Evolutionary conservation across 2,329 filamentous ascomycete species (phyloP), one percentile per base, ranked within the genome.

Genomic region (Byssothecium circinans): DNA sequence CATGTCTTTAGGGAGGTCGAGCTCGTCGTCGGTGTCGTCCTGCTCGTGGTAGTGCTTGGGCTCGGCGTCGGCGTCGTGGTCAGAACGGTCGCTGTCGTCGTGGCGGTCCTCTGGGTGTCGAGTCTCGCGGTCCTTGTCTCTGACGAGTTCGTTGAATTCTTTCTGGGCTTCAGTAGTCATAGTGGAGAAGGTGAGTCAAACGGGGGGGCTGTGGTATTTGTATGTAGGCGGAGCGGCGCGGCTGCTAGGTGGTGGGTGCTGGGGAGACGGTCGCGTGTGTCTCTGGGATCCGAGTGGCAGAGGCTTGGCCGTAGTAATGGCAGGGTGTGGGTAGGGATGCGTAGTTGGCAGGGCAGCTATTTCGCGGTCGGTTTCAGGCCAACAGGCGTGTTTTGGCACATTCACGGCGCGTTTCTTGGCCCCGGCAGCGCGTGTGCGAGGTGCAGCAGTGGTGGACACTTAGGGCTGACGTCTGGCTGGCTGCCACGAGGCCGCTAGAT

Each of bases 71-170:
- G 56, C 71, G 62, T 67, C 63, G 71, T 56, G 75, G 53, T 88
- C 71, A 48, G 87, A 78, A 55, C 75, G 71, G 68, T 85, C 80
- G 69, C 85, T 86, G 71, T 88, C 83, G 75, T 57, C 56, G 60
- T 58, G 43, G 62, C 61, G 56, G 73, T 79, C 78, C 73, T 77
- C 75, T n/a, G 77, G 77, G 50, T 79, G 76, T 32, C 61, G 56
- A 22, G 61, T 58, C n/a, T 68, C 62, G 35, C 61, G 64, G 58
- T 70, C 70, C 64, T 77, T 77, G 61, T 77, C 70, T 49, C 72
- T 62, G 67, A 78, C 71, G 52, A 80, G 71, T 54, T 75, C 71
- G 67, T 79, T 71, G 70, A 77, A 78, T 70, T 80, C 78, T 56
- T 77, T 71, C 61, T 78, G 75, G 46, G 77, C 75, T 40, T 74